Evolutionary conservation across 441 rosid species (phyloP).

Genomic region (Gossypium lobatum): DNA sequence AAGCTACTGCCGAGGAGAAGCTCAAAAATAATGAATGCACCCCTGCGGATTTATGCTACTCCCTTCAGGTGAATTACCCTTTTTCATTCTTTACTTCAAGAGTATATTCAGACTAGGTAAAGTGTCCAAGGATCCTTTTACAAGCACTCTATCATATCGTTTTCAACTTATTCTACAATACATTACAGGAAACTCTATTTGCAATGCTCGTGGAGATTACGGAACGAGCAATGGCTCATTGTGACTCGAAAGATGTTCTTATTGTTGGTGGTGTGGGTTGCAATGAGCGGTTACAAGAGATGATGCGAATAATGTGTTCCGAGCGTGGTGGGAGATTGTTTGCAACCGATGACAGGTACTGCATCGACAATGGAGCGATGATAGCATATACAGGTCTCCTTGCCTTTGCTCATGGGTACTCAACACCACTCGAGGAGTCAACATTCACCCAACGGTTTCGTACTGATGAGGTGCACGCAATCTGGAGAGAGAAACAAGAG

Average conservation of each 20-base stretch:
- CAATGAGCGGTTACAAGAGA: slow-evolving; percentile 86
- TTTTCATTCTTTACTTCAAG: neutral
- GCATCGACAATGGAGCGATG: slow-evolving; percentile 95
- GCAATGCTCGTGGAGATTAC: slow-evolving; percentile 98
- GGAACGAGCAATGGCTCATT: slow-evolving; percentile 93
- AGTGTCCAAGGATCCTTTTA: neutral
- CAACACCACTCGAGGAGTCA: slow-evolving; percentile 75
- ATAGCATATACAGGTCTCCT: slow-evolving; percentile 89
- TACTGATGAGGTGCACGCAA: slow-evolving; percentile 84
- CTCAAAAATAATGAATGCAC: slow-evolving; percentile 78
- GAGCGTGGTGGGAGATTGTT: slow-evolving; percentile 77
- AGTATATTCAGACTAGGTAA: neutral
- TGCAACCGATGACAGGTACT: slow-evolving; percentile 88
- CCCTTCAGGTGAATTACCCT: slow-evolving; percentile 62
- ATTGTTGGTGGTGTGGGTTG: slow-evolving; percentile 95
- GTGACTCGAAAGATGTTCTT: slow-evolving; percentile 81
- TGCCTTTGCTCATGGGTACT: slow-evolving; percentile 56
- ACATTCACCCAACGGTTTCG: slow-evolving; percentile 90
- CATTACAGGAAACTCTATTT: slow-evolving; percentile 65
- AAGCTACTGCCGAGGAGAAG: slow-evolving; percentile 73
- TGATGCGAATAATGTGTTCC: slow-evolving; percentile 90
- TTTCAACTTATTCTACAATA: slow-evolving; percentile 6
- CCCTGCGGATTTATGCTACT: slow-evolving; percentile 90
- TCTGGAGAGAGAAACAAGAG: slow-evolving; percentile 75
- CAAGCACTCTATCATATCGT: neutral